Percentiles rank a stretch among this genome's conserved stretches.
These are phyloP conservation scores for Penicillium canariense DNA, from an alignment of 495 filamentous ascomycete species.

Conservation along the genomic window DNA sequence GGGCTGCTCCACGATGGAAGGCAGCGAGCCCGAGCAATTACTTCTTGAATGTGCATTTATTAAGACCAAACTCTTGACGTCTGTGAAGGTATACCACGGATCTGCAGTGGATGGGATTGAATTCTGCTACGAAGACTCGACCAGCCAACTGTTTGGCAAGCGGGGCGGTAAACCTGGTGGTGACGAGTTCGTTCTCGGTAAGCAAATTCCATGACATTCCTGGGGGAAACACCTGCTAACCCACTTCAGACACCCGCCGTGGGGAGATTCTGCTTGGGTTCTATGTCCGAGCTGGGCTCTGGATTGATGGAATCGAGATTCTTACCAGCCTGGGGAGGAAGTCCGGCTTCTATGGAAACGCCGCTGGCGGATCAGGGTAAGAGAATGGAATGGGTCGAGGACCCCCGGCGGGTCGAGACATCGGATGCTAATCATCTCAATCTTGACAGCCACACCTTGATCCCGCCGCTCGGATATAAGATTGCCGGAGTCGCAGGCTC, in stretches of 20 bases:
- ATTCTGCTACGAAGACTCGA: constrained; percentile 87
- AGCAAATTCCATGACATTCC: constrained; percentile 19
- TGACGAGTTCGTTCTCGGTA: constrained; percentile 75
- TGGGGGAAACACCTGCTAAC: constrained; percentile 18
- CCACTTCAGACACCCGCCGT: constrained; percentile 65
- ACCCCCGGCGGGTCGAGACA: neutral
- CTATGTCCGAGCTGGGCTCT: constrained; percentile 72
- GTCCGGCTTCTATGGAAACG: constrained; percentile 82
- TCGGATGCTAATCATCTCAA: constrained; percentile 18
- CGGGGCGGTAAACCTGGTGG: constrained; percentile 71
- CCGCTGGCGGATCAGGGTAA: constrained; percentile 78
- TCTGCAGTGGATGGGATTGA: constrained; percentile 80
- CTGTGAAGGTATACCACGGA: constrained; percentile 76
- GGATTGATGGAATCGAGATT: constrained; percentile 91
- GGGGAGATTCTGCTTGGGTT: constrained; percentile 90
- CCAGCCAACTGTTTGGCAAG: constrained; percentile 87
- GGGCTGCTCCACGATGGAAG: constrained; percentile 70
- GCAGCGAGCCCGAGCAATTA: constrained; percentile 68
- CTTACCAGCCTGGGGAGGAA: constrained; percentile 82
- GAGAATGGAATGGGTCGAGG: too few species aligned
- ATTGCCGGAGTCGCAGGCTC: constrained; percentile 86
- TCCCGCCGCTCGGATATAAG: constrained; percentile 85
- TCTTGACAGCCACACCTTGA: constrained; percentile 69
- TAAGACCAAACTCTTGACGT: constrained; percentile 70
- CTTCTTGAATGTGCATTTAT: constrained; percentile 67